A percentile compares a stretch with the other conserved stretches of the same genome.
Evolutionary conservation across 306 rosid genomes (phyloP).

Genomic region (Rosa lucieae): DNA sequence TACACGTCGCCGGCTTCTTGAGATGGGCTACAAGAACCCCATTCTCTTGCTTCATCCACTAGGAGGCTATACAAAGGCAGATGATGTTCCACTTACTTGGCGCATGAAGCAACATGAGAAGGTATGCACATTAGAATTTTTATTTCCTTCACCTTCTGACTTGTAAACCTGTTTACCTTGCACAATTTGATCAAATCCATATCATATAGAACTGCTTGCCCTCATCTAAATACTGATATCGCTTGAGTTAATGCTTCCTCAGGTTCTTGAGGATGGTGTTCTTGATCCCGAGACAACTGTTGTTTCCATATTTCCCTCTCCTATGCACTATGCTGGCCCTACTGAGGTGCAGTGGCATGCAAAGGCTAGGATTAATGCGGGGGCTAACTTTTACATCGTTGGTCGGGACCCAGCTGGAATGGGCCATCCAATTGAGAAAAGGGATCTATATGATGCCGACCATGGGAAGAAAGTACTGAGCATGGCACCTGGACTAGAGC

Average conservation of each 20-base stretch:
- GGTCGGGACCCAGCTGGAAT: slow-evolving; percentile 99
- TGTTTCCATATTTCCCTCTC: slow-evolving; percentile 97
- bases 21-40: slow-evolving; percentile 97
- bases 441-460: slow-evolving; percentile 95
- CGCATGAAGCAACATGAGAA: slow-evolving; percentile 98
- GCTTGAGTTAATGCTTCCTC: slow-evolving; percentile 11
- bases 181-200: background rate
- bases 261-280: slow-evolving; percentile 99
- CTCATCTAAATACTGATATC: slow-evolving; percentile 3
- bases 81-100: slow-evolving; percentile 96
- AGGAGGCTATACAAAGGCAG: slow-evolving; percentile 98
- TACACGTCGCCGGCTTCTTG: slow-evolving; percentile 89
- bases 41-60: slow-evolving; percentile 93
- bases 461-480: slow-evolving; percentile 98
- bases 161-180: background rate
- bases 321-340: slow-evolving; percentile 99
- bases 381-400: slow-evolving; percentile 96
- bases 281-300: slow-evolving; percentile 98
- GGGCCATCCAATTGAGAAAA: slow-evolving; percentile 89
- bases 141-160: background rate
- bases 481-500: slow-evolving; percentile 99
- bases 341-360: slow-evolving; percentile 99
- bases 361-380: slow-evolving; percentile 98
- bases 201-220: background rate
- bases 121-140: slow-evolving; percentile 34